A percentile compares a stretch with the other conserved stretches of the same genome.
phyloP scores from a whole-genome alignment of 1,139 yeast genomes.

The Pichia sp. region DNA sequence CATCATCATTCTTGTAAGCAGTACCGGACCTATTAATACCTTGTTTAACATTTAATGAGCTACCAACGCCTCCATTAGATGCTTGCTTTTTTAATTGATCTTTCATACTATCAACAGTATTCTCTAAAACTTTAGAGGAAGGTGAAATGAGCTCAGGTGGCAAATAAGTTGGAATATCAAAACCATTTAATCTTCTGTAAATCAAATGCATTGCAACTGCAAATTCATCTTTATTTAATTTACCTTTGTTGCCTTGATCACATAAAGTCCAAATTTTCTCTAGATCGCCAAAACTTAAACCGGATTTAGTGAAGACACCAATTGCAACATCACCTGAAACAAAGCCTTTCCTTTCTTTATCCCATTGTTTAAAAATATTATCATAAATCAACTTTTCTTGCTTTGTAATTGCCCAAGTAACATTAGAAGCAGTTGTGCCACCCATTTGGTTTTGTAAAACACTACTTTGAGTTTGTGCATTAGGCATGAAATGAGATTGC shows the following conservation, averaged over 20 bases:
- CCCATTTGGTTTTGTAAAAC: constrained; percentile 49
- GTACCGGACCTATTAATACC: constrained; percentile 40
- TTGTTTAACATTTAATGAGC: constrained; percentile 15
- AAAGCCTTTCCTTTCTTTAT: constrained; percentile 57
- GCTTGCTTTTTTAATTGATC: constrained; percentile 33
- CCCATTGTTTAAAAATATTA: constrained; percentile 86
- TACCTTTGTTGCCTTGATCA: constrained; percentile 65
- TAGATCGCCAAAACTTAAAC: constrained; percentile 75
- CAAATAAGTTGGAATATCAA: constrained; percentile 62
- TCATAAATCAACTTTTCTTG: constrained; percentile 86
- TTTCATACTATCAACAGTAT: constrained; percentile 48
- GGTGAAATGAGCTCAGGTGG: constrained; percentile 77
- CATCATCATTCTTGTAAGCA: constrained; percentile 65
- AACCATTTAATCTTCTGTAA: constrained; percentile 67
- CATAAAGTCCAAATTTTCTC: constrained; percentile 87
- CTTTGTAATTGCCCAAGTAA: constrained; percentile 70
- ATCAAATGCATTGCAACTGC: constrained; percentile 82
- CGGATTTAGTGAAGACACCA: constrained; percentile 82
- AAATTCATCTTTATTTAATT: constrained; percentile 70
- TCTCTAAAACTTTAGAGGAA: constrained; percentile 58
- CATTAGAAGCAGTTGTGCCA: constrained; percentile 43
- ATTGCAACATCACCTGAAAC: constrained; percentile 82
- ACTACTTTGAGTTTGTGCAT: constrained; percentile 34
- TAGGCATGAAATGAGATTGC: constrained; percentile 75
- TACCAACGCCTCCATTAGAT: constrained; percentile 18